Percentiles rank a stretch among this genome's conserved stretches.
Evolutionary conservation across 2,329 filamentous ascomycete genomes (phyloP).

Genomic region (Scedosporium dehoogii): DNA sequence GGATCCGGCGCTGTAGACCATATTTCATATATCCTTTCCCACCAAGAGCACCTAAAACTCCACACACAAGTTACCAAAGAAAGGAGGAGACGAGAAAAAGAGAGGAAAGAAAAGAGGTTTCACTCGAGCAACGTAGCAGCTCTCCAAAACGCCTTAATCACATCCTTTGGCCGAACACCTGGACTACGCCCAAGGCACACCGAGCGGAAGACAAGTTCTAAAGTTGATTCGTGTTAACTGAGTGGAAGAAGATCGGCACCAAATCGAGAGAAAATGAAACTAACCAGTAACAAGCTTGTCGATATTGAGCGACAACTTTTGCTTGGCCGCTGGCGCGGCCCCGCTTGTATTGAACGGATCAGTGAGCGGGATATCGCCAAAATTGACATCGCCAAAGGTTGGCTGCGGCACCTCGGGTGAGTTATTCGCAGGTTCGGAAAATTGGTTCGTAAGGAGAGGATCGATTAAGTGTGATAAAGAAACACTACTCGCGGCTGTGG

Average conservation of each 20-base stretch:
- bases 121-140: constrained; percentile 7
- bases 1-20: neutral
- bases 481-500: neutral
- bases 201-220: constrained; percentile 24
- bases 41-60: neutral
- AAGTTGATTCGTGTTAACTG: neutral
- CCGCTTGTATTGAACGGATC: neutral
- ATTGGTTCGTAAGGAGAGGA: neutral
- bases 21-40: neutral
- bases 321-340: neutral
- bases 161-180: constrained; percentile 26
- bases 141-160: constrained; percentile 22
- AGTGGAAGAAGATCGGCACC: neutral
- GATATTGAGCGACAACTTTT: neutral
- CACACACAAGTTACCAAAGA: neutral
- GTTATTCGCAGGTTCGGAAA: neutral
- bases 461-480: constrained; percentile 2
- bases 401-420: neutral
- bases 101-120: neutral
- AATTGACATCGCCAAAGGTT: neutral
- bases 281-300: neutral
- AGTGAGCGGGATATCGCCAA: neutral
- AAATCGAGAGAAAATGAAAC: neutral
- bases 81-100: neutral
- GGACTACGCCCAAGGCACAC: constrained; percentile 30